Conservation (phyloP, 495 filamentous ascomycete genomes). For the Xylaria bambusicola region DNA sequence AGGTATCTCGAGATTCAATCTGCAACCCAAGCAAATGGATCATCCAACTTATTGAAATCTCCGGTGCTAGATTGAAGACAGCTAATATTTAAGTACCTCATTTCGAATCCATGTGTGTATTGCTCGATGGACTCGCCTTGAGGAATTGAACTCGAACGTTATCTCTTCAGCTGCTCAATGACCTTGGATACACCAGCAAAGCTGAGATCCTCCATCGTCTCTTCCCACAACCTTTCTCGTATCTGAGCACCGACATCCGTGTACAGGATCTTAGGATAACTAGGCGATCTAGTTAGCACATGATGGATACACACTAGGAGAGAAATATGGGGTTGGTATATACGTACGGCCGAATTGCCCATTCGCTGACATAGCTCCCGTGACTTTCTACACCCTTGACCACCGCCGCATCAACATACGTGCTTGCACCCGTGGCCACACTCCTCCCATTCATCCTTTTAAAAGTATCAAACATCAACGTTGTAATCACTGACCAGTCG, state of each 20-base stretch:
- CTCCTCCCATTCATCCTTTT: slow-evolving; percentile 31
- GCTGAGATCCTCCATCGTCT: slow-evolving; percentile 47
- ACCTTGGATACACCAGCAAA: slow-evolving; percentile 42
- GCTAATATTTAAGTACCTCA: too few species aligned
- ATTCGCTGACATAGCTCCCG: slow-evolving; percentile 46
- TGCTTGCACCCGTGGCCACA: slow-evolving; percentile 36
- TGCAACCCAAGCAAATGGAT: too few species aligned
- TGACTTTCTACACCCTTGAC: slow-evolving; percentile 48
- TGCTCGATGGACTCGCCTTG: too few species aligned
- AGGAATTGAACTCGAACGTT: neutral
- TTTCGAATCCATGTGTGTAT: too few species aligned
- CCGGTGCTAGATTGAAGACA: too few species aligned
- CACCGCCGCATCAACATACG: slow-evolving; percentile 43
- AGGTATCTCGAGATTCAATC: too few species aligned
- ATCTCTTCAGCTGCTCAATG: slow-evolving; percentile 24
- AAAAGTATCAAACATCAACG: slow-evolving; percentile 25
- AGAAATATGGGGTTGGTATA: neutral
- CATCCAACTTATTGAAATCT: too few species aligned
- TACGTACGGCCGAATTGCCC: slow-evolving; percentile 45
- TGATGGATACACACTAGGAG: neutral
- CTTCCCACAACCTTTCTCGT: slow-evolving; percentile 43
- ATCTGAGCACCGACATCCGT: slow-evolving; percentile 40
- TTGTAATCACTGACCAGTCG: slow-evolving; percentile 4
- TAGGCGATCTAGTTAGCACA: slow-evolving; percentile 1
- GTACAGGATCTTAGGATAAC: slow-evolving; percentile 32